phyloP scores from a whole-genome alignment of 2,329 filamentous ascomycete species.

The Cryphonectria japonica region DNA sequence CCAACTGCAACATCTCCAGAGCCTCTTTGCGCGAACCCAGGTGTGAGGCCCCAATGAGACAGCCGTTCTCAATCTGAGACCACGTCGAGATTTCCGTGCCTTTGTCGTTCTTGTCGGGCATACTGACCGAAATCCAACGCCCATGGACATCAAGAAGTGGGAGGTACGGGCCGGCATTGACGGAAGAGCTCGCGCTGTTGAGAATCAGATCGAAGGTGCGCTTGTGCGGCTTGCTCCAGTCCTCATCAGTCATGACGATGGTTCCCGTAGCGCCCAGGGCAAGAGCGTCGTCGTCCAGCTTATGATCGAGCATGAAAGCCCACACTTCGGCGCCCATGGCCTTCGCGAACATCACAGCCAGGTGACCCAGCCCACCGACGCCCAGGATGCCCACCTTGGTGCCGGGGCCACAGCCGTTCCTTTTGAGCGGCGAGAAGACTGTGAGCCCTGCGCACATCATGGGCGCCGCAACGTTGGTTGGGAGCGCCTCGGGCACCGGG shows the following conservation, averaged over 20 bases:
- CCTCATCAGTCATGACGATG: conserved; percentile 59
- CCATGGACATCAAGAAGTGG: conserved; percentile 81
- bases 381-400: conserved; percentile 80
- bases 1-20: conserved; percentile 72
- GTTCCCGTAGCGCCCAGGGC: conserved; percentile 65
- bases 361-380: conserved; percentile 73
- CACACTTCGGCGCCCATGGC: conserved; percentile 63
- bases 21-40: conserved; percentile 72
- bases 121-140: conserved; percentile 77
- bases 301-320: conserved; percentile 63
- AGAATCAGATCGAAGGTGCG: conserved; percentile 77
- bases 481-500: conserved; percentile 75
- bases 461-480: conserved; percentile 67
- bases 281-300: conserved; percentile 62
- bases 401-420: conserved; percentile 75
- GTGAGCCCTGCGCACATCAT: conserved; percentile 88
- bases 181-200: conserved; percentile 72
- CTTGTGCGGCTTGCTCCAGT: conserved; percentile 60
- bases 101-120: conserved; percentile 69
- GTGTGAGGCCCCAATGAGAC: conserved; percentile 72
- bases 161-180: conserved; percentile 74
- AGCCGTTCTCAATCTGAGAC: conserved; percentile 75
- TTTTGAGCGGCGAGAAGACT: conserved; percentile 75
- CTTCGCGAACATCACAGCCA: conserved; percentile 70
- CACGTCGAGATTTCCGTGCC: conserved; percentile 73